These are phyloP conservation scores for Suillus occidentalis DNA, from an alignment of 768 basidiomycete genomes.

Conservation along the genomic window DNA sequence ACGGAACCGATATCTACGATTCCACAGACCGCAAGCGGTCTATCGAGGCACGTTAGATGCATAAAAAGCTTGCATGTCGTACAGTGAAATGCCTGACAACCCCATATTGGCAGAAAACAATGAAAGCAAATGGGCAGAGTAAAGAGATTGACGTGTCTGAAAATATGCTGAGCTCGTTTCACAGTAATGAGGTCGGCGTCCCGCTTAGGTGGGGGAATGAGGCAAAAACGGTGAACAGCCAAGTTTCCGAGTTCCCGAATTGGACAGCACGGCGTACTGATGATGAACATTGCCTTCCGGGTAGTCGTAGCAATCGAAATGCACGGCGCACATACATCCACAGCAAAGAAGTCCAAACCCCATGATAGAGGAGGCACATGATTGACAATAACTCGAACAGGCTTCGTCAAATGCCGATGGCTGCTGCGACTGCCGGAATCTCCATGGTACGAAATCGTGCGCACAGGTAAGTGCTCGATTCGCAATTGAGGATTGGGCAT, in stretches of 20 bases:
- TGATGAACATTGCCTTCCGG: conserved; percentile 59
- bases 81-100: conserved; percentile 70
- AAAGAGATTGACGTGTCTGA: conserved; percentile 65
- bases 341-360: conserved; percentile 77
- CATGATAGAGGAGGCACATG: conserved; percentile 51
- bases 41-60: conserved; percentile 51
- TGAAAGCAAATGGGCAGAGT: conserved; percentile 68
- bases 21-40: conserved; percentile 40
- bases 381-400: conserved; percentile 50
- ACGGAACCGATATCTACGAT: conserved; percentile 38
- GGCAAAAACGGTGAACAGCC: conserved; percentile 63
- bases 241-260: conserved; percentile 52
- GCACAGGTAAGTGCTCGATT: conserved; percentile 13
- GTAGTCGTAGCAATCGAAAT: conserved; percentile 79
- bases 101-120: conserved; percentile 77
- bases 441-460: conserved; percentile 75
- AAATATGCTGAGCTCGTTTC: conserved; percentile 45
- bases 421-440: conserved; percentile 38
- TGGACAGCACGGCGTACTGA: conserved; percentile 50
- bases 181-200: conserved; percentile 18
- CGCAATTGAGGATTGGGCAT: conserved; percentile 35
- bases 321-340: conserved; percentile 66
- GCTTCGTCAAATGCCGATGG: conserved; percentile 30
- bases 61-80: conserved; percentile 57
- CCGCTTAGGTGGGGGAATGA: conserved; percentile 37